These are phyloP conservation scores for Inga leiocalycina DNA, from an alignment of 306 rosid species.

Conservation along the genomic window DNA sequence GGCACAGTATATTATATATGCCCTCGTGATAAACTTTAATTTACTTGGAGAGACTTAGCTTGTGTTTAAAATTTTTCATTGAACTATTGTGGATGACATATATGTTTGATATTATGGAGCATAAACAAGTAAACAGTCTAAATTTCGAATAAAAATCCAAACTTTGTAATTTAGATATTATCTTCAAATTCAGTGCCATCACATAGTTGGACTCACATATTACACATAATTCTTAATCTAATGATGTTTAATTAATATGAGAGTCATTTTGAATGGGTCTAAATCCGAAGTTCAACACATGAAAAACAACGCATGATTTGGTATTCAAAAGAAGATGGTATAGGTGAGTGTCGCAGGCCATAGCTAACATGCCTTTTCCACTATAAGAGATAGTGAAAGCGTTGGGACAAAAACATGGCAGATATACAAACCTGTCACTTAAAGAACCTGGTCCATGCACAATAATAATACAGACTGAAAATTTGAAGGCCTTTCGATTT, in stretches of 20 bases:
- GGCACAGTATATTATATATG: background rate
- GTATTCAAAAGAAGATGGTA: background rate
- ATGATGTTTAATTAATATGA: background rate
- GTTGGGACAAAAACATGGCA: conserved; percentile 9
- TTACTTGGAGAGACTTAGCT: background rate
- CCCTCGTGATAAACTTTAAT: background rate
- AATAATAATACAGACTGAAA: background rate
- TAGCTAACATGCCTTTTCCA: conserved; percentile 12
- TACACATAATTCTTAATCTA: background rate
- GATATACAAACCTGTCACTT: background rate
- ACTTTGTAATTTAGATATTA: background rate
- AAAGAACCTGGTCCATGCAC: conserved; percentile 11
- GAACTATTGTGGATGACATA: background rate
- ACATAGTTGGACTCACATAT: background rate
- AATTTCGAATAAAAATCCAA: background rate
- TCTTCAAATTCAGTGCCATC: background rate
- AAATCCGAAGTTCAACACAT: background rate
- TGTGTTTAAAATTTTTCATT: background rate
- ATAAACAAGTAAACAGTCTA: background rate
- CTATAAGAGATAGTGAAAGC: background rate
- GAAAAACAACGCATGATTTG: background rate
- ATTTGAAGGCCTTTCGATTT: background rate
- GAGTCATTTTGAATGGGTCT: background rate
- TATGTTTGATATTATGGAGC: background rate
- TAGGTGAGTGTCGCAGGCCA: background rate